Percentiles rank a stretch among this genome's conserved stretches.
phyloP scores from a whole-genome alignment of 2,329 filamentous ascomycete species.

The Calonectria hawksworthii region DNA sequence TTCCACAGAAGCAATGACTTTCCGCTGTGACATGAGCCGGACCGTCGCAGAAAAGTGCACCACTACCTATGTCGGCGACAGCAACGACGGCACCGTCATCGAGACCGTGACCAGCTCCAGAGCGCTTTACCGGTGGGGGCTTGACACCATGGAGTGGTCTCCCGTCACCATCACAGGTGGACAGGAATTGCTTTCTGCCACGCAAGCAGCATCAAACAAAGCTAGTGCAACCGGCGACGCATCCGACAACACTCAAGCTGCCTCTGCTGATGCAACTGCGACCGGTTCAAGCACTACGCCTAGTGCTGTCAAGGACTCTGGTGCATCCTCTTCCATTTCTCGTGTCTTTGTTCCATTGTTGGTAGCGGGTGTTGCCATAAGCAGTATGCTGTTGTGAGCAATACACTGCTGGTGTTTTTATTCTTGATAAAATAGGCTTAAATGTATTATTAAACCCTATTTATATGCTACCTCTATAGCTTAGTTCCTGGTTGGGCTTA shows the following conservation, averaged over 20 bases:
- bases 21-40: neutral
- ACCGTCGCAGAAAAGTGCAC: neutral
- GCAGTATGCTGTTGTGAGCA: neutral
- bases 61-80: neutral
- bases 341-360: neutral
- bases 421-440: too few species aligned
- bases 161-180: conserved; percentile 26
- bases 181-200: conserved; percentile 11
- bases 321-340: neutral
- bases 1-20: neutral
- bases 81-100: neutral
- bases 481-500: too few species aligned
- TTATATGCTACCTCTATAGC: too few species aligned
- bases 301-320: conserved; percentile 3
- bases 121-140: neutral
- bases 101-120: neutral
- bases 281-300: neutral
- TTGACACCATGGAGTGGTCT: neutral
- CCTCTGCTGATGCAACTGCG: neutral
- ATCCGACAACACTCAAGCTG: neutral
- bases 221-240: neutral
- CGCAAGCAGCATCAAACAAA: neutral
- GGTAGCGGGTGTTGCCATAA: conserved; percentile 5
- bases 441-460: too few species aligned
- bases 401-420: neutral